A percentile compares a stretch with the other conserved stretches of the same genome.
These are phyloP conservation scores for Phaeosphaeriaceae sp. DNA, from an alignment of 2,329 filamentous ascomycete genomes.

Conservation along the genomic window DNA sequence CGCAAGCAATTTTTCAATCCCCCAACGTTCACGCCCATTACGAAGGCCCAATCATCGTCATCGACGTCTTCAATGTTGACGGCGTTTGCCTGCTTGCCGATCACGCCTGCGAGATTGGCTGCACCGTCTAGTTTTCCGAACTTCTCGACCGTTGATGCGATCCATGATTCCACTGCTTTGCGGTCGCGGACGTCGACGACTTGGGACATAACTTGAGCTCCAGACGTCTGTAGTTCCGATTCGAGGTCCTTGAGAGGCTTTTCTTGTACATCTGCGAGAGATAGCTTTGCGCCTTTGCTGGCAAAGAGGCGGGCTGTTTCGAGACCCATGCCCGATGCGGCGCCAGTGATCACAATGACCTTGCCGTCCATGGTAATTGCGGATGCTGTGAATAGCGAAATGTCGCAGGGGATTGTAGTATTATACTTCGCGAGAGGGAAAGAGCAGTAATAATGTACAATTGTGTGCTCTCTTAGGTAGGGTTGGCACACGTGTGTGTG, in stretches of 20 bases:
- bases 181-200: slow-evolving; percentile 59
- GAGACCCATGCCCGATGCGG: slow-evolving; percentile 41
- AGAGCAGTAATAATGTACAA: too few species aligned
- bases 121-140: slow-evolving; percentile 55
- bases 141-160: slow-evolving; percentile 52
- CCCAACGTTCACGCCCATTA: slow-evolving; percentile 48
- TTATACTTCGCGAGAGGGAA: neutral
- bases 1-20: slow-evolving; percentile 50
- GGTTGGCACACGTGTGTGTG: neutral
- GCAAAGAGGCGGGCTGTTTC: slow-evolving; percentile 34
- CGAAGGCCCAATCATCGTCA: slow-evolving; percentile 49
- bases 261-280: slow-evolving; percentile 41
- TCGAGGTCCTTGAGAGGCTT: slow-evolving; percentile 29
- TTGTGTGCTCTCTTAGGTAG: too few species aligned
- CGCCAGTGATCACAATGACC: slow-evolving; percentile 42
- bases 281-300: slow-evolving; percentile 38
- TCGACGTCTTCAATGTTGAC: slow-evolving; percentile 36
- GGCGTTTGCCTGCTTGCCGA: slow-evolving; percentile 36
- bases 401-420: neutral
- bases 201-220: slow-evolving; percentile 41
- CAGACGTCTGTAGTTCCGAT: slow-evolving; percentile 22
- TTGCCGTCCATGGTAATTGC: slow-evolving; percentile 36
- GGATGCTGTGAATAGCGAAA: too few species aligned
- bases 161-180: slow-evolving; percentile 60
- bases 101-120: slow-evolving; percentile 56